These are phyloP conservation scores for Apium graveolens DNA, from an alignment of 129 eudicot genomes.

Conservation along the genomic window DNA sequence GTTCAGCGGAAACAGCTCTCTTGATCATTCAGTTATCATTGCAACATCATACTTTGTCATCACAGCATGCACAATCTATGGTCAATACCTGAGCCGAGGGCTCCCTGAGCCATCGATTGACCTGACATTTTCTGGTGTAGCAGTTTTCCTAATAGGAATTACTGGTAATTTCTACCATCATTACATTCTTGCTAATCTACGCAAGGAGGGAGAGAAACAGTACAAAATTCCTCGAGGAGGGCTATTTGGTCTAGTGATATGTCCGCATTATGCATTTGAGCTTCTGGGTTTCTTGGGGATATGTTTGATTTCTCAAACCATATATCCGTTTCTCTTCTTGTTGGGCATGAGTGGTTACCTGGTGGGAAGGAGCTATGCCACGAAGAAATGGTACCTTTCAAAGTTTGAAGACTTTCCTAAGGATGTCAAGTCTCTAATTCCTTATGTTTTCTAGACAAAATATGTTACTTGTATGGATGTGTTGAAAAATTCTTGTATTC, in stretches of 20 bases:
- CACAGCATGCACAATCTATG: conserved; percentile 30
- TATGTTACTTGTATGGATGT: background rate
- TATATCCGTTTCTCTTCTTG: conserved; percentile 21
- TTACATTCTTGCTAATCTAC: conserved; percentile 41
- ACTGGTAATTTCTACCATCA: conserved; percentile 68
- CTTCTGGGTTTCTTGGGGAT: conserved; percentile 46
- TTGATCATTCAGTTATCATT: conserved; percentile 25
- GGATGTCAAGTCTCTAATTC: conserved; percentile 17
- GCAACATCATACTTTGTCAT: conserved; percentile 27
- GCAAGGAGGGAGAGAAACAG: conserved; percentile 34
- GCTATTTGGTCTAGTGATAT: conserved; percentile 50
- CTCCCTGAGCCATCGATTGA: conserved; percentile 38
- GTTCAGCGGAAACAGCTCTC: conserved; percentile 40
- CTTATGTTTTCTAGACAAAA: conserved; percentile 5
- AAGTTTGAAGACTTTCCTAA: conserved; percentile 18
- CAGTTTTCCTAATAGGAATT: conserved; percentile 41
- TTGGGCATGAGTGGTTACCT: conserved; percentile 34
- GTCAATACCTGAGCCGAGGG: conserved; percentile 33
- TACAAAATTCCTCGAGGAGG: conserved; percentile 74
- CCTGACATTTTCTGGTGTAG: conserved; percentile 38
- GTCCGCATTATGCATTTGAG: conserved; percentile 75
- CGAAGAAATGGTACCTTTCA: conserved; percentile 14
- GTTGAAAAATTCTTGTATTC: background rate
- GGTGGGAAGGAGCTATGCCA: conserved; percentile 49
- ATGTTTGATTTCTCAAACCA: conserved; percentile 46